Conservation (phyloP, 768 basidiomycete species). For the Pisolithus albus region DNA sequence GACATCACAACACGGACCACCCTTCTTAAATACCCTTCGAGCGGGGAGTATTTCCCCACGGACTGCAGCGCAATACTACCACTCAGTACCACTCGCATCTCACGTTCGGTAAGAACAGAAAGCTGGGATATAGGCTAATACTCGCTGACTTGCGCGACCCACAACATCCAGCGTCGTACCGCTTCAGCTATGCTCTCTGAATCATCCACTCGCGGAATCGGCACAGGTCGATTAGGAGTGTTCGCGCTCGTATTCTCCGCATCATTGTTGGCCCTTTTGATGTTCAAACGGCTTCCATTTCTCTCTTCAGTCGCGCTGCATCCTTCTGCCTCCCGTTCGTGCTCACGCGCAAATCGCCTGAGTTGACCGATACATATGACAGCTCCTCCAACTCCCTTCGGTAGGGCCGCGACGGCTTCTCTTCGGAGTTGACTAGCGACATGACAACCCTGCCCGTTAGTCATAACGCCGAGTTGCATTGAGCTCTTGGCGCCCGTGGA, state of each 20-base stretch:
- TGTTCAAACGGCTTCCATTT: constrained; percentile 9
- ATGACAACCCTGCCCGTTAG: too few relatives aligned
- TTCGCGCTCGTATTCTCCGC: constrained; percentile 54
- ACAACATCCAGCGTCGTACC: constrained; percentile 69
- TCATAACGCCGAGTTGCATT: too few relatives aligned
- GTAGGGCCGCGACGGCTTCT: constrained; percentile 72
- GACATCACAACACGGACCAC: constrained; percentile 22
- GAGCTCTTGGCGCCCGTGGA: too few relatives aligned
- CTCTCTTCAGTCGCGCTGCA: constrained; percentile 4
- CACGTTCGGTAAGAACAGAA: constrained; percentile 55
- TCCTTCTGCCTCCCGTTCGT: constrained; percentile 25
- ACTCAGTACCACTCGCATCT: constrained; percentile 61
- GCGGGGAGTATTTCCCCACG: constrained; percentile 2
- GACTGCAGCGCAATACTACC: constrained; percentile 22
- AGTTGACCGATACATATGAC: constrained; percentile 64
- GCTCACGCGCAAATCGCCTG: too few relatives aligned
- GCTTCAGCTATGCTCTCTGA: constrained; percentile 39
- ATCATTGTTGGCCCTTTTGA: constrained; percentile 35
- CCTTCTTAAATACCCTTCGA: constrained; percentile 46
- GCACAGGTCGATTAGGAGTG: constrained; percentile 66
- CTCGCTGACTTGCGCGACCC: constrained; percentile 94
- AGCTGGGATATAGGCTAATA: constrained; percentile 82
- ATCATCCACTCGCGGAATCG: constrained; percentile 32
- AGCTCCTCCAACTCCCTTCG: too few relatives aligned
- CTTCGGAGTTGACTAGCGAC: constrained; percentile 73